Evolutionary conservation across 2,329 filamentous ascomycete species (phyloP).

Genomic region (Paecilomyces sp.): DNA sequence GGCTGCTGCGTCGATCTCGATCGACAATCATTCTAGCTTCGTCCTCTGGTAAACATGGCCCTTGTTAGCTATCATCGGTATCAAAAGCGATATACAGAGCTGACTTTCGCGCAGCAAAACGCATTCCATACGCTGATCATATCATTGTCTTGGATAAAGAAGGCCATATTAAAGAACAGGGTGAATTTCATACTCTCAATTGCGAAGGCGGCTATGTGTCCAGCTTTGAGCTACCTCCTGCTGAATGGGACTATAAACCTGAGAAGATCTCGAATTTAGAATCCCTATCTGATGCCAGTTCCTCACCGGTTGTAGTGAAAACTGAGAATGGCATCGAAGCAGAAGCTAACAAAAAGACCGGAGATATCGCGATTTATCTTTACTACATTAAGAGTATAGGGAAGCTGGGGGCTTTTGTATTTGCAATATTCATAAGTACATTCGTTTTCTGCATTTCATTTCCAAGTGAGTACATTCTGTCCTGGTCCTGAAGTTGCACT

Average conservation of each 20-base stretch:
- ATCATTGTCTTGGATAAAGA: slow-evolving; percentile 32
- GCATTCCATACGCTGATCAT: slow-evolving; percentile 35
- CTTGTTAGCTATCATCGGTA: neutral
- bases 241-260: slow-evolving; percentile 24
- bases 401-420: slow-evolving; percentile 25
- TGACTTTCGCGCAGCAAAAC: slow-evolving; percentile 20
- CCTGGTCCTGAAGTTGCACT: neutral
- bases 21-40: slow-evolving; percentile 7
- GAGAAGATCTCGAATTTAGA: slow-evolving; percentile 8
- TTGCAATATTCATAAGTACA: slow-evolving; percentile 28
- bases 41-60: slow-evolving; percentile 6
- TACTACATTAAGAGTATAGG: slow-evolving; percentile 34
- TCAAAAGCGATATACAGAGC: neutral
- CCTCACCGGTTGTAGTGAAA: slow-evolving; percentile 2
- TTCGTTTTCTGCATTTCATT: slow-evolving; percentile 37
- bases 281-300: slow-evolving; percentile 4
- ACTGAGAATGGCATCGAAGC: slow-evolving; percentile 14
- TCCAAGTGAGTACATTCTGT: slow-evolving; percentile 20
- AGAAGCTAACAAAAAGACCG: slow-evolving; percentile 23
- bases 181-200: slow-evolving; percentile 30
- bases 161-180: slow-evolving; percentile 36
- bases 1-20: slow-evolving; percentile 5
- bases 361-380: slow-evolving; percentile 37
- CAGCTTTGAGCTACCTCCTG: slow-evolving; percentile 26
- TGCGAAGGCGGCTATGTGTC: slow-evolving; percentile 33